phyloP scores from a whole-genome alignment of 2,329 filamentous ascomycete species.

The Penicillium frequentans region DNA sequence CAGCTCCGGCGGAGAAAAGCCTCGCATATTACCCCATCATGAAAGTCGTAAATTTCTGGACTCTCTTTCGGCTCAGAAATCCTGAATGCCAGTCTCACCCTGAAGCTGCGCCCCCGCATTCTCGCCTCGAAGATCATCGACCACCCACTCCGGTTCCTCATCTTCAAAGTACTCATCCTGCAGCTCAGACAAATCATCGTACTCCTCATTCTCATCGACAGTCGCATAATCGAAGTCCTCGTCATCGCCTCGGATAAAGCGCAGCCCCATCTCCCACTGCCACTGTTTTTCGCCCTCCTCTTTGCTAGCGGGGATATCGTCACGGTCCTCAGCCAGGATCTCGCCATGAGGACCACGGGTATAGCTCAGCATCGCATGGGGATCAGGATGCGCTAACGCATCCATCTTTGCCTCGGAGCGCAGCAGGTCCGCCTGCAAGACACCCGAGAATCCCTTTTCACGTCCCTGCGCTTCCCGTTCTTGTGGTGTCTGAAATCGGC shows the following conservation, averaged over 20 bases:
- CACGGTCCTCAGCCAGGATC: constrained; percentile 59
- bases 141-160: constrained; percentile 69
- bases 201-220: constrained; percentile 72
- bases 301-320: constrained; percentile 58
- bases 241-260: constrained; percentile 75
- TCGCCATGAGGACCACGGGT: constrained; percentile 54
- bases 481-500: constrained; percentile 69
- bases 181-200: constrained; percentile 64
- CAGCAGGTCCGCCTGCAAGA: constrained; percentile 73
- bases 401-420: constrained; percentile 74
- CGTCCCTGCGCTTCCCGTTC: constrained; percentile 74
- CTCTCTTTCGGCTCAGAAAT: constrained; percentile 54
- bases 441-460: constrained; percentile 73
- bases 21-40: neutral
- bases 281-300: constrained; percentile 69
- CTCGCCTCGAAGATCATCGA: constrained; percentile 43
- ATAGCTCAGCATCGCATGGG: constrained; percentile 52
- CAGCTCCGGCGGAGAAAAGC: neutral
- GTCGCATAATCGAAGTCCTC: constrained; percentile 72
- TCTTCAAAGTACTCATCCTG: constrained; percentile 80
- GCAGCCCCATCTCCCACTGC: constrained; percentile 68
- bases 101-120: constrained; percentile 28
- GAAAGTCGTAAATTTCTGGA: neutral
- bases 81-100: constrained; percentile 71
- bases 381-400: constrained; percentile 57